Evolutionary conservation across 2,329 filamentous ascomycete genomes (phyloP), one percentile per base, ranked within the genome.

Genomic region (Phialophora verrucosa): DNA sequence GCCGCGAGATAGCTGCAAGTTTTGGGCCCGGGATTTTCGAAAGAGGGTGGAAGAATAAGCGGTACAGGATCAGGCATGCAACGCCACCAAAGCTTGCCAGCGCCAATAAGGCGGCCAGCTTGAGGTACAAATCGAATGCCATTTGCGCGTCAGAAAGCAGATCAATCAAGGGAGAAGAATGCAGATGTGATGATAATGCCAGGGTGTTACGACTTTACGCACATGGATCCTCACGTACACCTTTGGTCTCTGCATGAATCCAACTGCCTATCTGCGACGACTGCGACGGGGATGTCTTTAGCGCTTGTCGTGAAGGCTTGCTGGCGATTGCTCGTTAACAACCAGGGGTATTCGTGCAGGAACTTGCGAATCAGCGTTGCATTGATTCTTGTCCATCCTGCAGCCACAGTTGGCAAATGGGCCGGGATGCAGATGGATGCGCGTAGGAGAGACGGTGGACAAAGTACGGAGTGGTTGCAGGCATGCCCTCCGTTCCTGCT

Each of bases 11-110:
- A 6, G 70, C 70, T 17, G 70, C 70, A 54, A 68, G 49, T 31
- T 67, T 71, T 2, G 70, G 70, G 3, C 70, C 70, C 8, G 70
- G 70, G 4, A 72, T 50, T 20, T 69, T 68, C 47, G 67, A 58
- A 11, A 72, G 63, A 17, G 70, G 67, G 44, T 71, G 69, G 38
- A 72, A 68, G 59, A 62, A 67, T n/a, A 72, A 56, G 47, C 69
- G 67, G 47, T 68, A 69, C 42, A 70, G 55, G 29, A 66, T 73
- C 7, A 75, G 23, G 8, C 67, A 71, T 17, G 74, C 75, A 42
- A 67, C 11, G 50, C 57, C 58, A 20, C 58, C 27, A 75, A 57
- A 44, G 47, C 47, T 20, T 25, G 59, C 20, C 35, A 64, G 49
- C 42, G 23, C 54, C 49, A 65, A 53, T 55, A 63, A 54, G 12